Conservation (phyloP, 768 basidiomycete genomes). For the Sporobolomyces phaffii region DNA sequence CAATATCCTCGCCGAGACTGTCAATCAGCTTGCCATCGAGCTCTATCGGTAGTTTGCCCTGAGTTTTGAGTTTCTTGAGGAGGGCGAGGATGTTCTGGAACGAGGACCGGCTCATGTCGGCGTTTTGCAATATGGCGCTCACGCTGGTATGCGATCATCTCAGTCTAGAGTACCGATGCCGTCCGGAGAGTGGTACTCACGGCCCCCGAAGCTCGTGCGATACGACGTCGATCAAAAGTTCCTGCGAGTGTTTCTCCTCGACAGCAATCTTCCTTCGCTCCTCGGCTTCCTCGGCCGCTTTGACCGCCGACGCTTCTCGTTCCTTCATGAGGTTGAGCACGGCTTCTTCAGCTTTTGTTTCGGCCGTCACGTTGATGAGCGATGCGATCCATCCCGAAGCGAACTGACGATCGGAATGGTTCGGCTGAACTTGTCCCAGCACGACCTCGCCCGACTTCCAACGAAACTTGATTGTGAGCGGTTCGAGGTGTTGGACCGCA, state of each 20-base stretch:
- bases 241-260: slow-evolving; percentile 46
- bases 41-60: background rate
- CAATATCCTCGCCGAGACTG: slow-evolving; percentile 45
- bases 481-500: background rate
- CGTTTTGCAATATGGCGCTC: slow-evolving; percentile 45
- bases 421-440: slow-evolving; percentile 3
- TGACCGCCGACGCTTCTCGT: slow-evolving; percentile 39
- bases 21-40: slow-evolving; percentile 39
- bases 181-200: background rate
- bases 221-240: slow-evolving; percentile 47
- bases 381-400: slow-evolving; percentile 19
- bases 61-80: background rate
- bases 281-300: slow-evolving; percentile 35
- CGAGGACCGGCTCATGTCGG: slow-evolving; percentile 28
- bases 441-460: slow-evolving; percentile 15
- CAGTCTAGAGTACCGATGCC: background rate
- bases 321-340: slow-evolving; percentile 14
- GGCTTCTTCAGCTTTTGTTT: slow-evolving; percentile 15
- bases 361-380: slow-evolving; percentile 19
- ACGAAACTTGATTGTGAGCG: slow-evolving; percentile 15
- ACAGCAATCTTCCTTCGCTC: slow-evolving; percentile 44
- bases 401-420: background rate
- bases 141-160: slow-evolving; percentile 22
- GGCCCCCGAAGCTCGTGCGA: slow-evolving; percentile 46
- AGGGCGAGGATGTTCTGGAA: background rate